A percentile compares a stretch with the other conserved stretches of the same genome.
Conservation (phyloP, 2,329 filamentous ascomycete genomes). For the Albophoma yamanashiensis region DNA sequence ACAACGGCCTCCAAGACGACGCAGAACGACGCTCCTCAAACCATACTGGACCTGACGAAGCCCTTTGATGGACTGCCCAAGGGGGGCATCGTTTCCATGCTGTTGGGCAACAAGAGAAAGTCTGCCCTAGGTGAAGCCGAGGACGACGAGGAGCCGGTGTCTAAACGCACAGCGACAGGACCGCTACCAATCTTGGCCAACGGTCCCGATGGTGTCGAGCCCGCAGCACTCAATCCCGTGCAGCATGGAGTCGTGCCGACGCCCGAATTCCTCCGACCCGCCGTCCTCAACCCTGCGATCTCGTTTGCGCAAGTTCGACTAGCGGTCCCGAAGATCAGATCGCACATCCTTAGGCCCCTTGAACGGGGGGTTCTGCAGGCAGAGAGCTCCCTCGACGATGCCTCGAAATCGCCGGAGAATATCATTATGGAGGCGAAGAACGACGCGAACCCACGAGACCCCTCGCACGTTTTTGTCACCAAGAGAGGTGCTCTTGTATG, state of each 20-base stretch:
- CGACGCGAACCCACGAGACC: constrained; percentile 65
- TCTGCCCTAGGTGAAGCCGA: constrained; percentile 62
- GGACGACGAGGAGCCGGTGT: constrained; percentile 52
- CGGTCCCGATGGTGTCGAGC: constrained; percentile 65
- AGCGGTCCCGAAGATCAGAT: constrained; percentile 77
- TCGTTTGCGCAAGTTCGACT: constrained; percentile 74
- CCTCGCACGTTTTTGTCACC: constrained; percentile 70
- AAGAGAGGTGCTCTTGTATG: constrained; percentile 75
- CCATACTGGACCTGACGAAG: constrained; percentile 80
- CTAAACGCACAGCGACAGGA: constrained; percentile 49
- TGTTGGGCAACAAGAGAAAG: constrained; percentile 91
- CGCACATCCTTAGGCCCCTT: constrained; percentile 70
- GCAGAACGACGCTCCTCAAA: constrained; percentile 65
- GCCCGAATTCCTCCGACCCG: constrained; percentile 79
- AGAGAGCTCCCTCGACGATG: constrained; percentile 46
- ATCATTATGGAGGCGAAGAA: constrained; percentile 84
- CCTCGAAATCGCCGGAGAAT: constrained; percentile 54
- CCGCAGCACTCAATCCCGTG: constrained; percentile 53
- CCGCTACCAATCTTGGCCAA: constrained; percentile 68
- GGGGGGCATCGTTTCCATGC: constrained; percentile 73
- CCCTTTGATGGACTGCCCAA: constrained; percentile 88
- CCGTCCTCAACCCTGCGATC: constrained; percentile 73
- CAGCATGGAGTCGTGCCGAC: constrained; percentile 53
- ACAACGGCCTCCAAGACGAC: constrained; percentile 47
- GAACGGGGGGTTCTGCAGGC: constrained; percentile 52